phyloP scores from a whole-genome alignment of 2,329 filamentous ascomycete species.

The Simplicillium aogashimaense region DNA sequence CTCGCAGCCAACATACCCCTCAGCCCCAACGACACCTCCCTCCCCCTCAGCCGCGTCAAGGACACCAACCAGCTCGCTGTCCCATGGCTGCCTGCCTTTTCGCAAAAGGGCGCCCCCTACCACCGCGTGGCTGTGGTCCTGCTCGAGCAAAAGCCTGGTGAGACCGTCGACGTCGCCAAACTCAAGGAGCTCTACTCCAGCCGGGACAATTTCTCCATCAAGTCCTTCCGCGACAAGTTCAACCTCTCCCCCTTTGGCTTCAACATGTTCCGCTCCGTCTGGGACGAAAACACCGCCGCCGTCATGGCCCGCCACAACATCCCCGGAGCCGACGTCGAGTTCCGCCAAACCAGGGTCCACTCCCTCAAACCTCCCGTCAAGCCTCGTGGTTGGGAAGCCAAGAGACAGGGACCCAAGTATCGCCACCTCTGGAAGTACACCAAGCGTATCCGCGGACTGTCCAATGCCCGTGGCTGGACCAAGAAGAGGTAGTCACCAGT shows the following conservation, averaged over 20 bases:
- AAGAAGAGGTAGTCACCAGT: slow-evolving; percentile 25
- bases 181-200: slow-evolving; percentile 41
- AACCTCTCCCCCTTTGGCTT: slow-evolving; percentile 66
- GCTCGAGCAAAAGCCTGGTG: slow-evolving; percentile 62
- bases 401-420: slow-evolving; percentile 56
- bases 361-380: slow-evolving; percentile 52
- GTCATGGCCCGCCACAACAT: slow-evolving; percentile 78
- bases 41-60: slow-evolving; percentile 56
- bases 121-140: slow-evolving; percentile 80
- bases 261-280: slow-evolving; percentile 77
- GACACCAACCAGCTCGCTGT: slow-evolving; percentile 56
- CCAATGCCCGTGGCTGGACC: slow-evolving; percentile 30
- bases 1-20: slow-evolving; percentile 59
- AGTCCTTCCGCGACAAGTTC: slow-evolving; percentile 63
- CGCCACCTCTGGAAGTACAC: slow-evolving; percentile 55
- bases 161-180: slow-evolving; percentile 44
- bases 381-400: slow-evolving; percentile 56
- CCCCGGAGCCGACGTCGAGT: slow-evolving; percentile 70
- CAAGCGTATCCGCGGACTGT: slow-evolving; percentile 42
- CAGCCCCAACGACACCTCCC: slow-evolving; percentile 40
- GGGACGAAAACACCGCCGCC: slow-evolving; percentile 78
- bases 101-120: slow-evolving; percentile 84
- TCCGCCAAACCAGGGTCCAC: slow-evolving; percentile 70
- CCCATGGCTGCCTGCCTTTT: slow-evolving; percentile 77
- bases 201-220: slow-evolving; percentile 64